Base-by-base conservation (phyloP, 495 filamentous ascomycete species). In the Neurospora sp. region DNA sequence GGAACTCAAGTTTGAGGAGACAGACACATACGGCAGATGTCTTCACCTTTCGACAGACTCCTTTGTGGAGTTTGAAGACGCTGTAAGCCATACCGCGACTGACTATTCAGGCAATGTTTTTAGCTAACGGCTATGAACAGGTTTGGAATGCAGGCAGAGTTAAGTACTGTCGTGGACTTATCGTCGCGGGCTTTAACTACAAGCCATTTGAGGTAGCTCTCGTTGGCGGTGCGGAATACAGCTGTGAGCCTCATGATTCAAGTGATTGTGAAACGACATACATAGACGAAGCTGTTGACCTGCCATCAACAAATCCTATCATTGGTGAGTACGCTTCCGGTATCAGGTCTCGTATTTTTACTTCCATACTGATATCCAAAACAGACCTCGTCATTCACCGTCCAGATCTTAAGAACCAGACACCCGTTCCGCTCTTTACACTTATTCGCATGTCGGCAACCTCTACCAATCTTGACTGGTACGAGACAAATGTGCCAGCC, bases 51-150 rank as follows among this genome's bases (percentile, higher is more conserved):
- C 84, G 3, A 78, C 80, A 8, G 84, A 87, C 59, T 78, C 82
- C 0, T 85, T 86, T 72, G 79, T 87, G 4, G 81, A 82, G 73
- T 87, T 84, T 78, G 85, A 87, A 72, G 78, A 85, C 48, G 76
- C 75, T 9, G 85, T 84, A 76, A 71, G 82, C 69, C 23, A 35
- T 9, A 5, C 18, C 20, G 71, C 20, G 5, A 40, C 8, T 62
- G 20, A 37, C 6, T 18, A 16, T 18, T 16, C 2, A 6, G 5
- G 5, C 11, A 31, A 31, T 35, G 14, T 0, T 31, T 9, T 1
- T 16, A 23, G 41, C 73, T 85, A 18, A 84, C 38, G 27, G 54
- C 8, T 14, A 9, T 5, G 7, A 12, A 8, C 9, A 86, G 84
- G 75, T 84, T 38, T 85, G 82, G 84, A 74, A 72, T 2, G 71